These are phyloP conservation scores for Gryganskiella cystojenkinii DNA, from an alignment of 192 early-diverging fungal species.

Conservation along the genomic window DNA sequence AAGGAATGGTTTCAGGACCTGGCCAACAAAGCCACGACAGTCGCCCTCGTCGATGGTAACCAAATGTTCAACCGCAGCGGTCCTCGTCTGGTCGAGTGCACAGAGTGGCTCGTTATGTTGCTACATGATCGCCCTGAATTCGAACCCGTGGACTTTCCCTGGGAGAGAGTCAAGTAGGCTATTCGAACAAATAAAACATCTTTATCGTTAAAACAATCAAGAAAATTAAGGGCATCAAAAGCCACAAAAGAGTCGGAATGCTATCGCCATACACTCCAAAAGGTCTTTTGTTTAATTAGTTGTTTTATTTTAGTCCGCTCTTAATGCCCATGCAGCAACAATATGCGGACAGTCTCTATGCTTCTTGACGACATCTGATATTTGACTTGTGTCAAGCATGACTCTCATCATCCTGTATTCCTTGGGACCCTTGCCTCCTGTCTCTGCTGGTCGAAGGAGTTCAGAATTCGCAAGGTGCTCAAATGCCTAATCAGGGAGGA, in stretches of 20 bases:
- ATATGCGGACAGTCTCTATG: slow-evolving; percentile 71
- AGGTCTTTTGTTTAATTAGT: too few relatives aligned
- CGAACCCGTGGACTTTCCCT: slow-evolving; percentile 59
- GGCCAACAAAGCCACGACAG: slow-evolving; percentile 30
- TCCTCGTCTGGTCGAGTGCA: slow-evolving; percentile 52
- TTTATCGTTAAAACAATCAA: too few relatives aligned
- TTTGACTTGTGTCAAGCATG: slow-evolving; percentile 76
- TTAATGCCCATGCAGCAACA: slow-evolving; percentile 69
- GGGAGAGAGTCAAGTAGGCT: slow-evolving; percentile 49
- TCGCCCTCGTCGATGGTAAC: slow-evolving; percentile 63
- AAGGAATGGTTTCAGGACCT: slow-evolving; percentile 53
- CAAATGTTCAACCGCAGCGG: slow-evolving; percentile 68
- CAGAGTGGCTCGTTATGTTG: slow-evolving; percentile 58
- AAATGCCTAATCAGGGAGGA: slow-evolving; percentile 74
- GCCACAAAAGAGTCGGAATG: too few relatives aligned
- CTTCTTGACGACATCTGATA: slow-evolving; percentile 68
- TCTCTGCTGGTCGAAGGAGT: slow-evolving; percentile 69
- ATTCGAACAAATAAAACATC: too few relatives aligned
- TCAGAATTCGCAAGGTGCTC: slow-evolving; percentile 80
- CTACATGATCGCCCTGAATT: slow-evolving; percentile 56
- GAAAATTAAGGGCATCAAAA: too few relatives aligned
- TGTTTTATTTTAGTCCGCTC: neutral
- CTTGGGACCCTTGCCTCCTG: slow-evolving; percentile 75
- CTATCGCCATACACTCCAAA: too few relatives aligned
- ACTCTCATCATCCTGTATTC: slow-evolving; percentile 89